phyloP scores from a whole-genome alignment of 1,284 basidiomycete genomes.

The Tylopilus sp. region DNA sequence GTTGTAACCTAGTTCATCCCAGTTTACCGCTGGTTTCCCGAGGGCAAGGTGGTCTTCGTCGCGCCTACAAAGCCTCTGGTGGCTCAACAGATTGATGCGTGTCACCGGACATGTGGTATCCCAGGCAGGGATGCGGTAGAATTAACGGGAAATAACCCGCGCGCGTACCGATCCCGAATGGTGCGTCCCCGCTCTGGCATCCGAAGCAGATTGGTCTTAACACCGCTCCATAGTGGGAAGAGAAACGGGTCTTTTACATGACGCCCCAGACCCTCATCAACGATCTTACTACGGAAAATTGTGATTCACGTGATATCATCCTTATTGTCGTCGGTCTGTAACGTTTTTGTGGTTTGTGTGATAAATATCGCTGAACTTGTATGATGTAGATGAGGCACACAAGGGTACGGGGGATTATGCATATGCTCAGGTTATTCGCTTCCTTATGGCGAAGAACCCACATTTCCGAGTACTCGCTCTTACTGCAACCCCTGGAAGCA shows the following conservation, averaged over 20 bases:
- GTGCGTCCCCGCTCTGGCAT: slow-evolving; percentile 45
- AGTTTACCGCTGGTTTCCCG: slow-evolving; percentile 94
- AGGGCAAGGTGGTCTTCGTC: slow-evolving; percentile 92
- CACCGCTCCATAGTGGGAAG: slow-evolving; percentile 63
- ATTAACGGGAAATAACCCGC: slow-evolving; percentile 75
- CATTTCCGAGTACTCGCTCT: slow-evolving; percentile 92
- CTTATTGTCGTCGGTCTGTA: slow-evolving; percentile 75
- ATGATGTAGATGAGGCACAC: slow-evolving; percentile 86
- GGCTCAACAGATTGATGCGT: slow-evolving; percentile 92
- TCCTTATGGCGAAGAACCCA: slow-evolving; percentile 90
- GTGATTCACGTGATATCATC: slow-evolving; percentile 79
- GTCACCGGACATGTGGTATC: slow-evolving; percentile 92
- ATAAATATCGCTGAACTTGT: slow-evolving; percentile 5
- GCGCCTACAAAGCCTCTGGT: slow-evolving; percentile 97
- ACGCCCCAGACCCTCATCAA: slow-evolving; percentile 96
- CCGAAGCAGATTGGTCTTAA: not conserved
- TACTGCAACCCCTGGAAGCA: slow-evolving; percentile 92
- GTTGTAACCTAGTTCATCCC: slow-evolving; percentile 8
- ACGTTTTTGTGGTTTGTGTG: not conserved
- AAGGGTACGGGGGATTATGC: slow-evolving; percentile 91
- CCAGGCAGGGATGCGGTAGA: slow-evolving; percentile 85
- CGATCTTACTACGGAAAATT: slow-evolving; percentile 73
- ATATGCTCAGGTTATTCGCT: slow-evolving; percentile 88
- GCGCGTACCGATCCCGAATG: slow-evolving; percentile 51
- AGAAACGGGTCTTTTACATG: slow-evolving; percentile 95